Evolutionary conservation across 2,329 filamentous ascomycete species (phyloP), one percentile per base, ranked within the genome.

Genomic region (Colletotrichum tropicicola): DNA sequence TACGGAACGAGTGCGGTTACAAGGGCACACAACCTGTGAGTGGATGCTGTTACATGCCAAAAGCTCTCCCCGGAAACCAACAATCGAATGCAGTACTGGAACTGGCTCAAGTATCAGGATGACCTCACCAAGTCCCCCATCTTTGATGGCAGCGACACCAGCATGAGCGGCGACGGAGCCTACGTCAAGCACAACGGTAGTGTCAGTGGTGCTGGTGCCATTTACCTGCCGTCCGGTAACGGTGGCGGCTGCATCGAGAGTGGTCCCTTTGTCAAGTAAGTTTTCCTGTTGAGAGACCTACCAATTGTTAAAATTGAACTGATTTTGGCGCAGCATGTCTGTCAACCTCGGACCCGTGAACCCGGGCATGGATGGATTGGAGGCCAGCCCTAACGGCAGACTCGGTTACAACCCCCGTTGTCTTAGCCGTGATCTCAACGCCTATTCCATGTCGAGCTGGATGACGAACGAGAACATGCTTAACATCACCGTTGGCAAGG

Each of bases 371-470:
- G 73, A 79, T 54, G 77, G 77, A 15, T 17, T 62, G 25, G 19
- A 45, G 6, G 51, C 62, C 17, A 58, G 37, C 15, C 61, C 62
- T 4, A 41, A 32, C 32, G 58, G 54, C n/a, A 57, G 28, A 23
- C 73, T 78, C 35, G 76, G 74, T 54, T 75, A 80, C 69, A 83
- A 84, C 73, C 79, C 80, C n/a, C 79, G 81, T 51, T 82, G 81
- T 72, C 73, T 84, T 45, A 75, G 77, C 37, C 78, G 81, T 21
- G 82, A 80, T 68, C 75, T 81, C 52, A 76, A 70, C 57, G 75
- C 75, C 69, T 68, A 74, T 39, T 69, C 73, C 7, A 71, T 71
- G 32, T 30, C 65, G 43, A 49, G 56, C 49, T 59, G 59, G 48
- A 59, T 59, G 41, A 63, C 60, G n/a, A 39, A 62, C 49, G 37